Conservation (phyloP, 108 stramenopile genomes). For the Skeletonema menzelii region DNA sequence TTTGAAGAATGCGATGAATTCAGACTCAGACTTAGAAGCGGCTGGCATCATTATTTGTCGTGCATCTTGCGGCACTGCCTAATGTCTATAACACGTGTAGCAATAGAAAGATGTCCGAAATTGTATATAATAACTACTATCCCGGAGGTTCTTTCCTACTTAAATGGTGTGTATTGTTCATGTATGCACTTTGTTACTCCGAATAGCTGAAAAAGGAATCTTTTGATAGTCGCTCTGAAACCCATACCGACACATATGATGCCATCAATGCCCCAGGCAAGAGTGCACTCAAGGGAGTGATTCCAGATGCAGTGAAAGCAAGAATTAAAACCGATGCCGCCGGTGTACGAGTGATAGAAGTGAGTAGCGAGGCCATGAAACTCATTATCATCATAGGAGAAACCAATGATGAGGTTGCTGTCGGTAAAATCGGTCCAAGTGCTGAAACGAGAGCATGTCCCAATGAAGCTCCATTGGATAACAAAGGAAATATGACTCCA, state of each 20-base stretch:
- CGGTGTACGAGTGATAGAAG: constrained; percentile 66
- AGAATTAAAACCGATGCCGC: constrained; percentile 63
- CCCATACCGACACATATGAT: constrained; percentile 55
- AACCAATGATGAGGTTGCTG: constrained; percentile 18
- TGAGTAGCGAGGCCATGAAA: constrained; percentile 64
- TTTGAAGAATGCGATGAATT: too few relatives aligned
- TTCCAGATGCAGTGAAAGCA: constrained; percentile 55
- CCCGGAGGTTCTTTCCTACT: too few relatives aligned
- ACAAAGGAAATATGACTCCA: constrained; percentile 46
- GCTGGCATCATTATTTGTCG: too few relatives aligned
- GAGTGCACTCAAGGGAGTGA: constrained; percentile 52
- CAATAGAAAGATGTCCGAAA: too few relatives aligned
- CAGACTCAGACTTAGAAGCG: too few relatives aligned
- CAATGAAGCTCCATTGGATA: constrained; percentile 40
- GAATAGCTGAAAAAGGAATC: constrained; percentile 59
- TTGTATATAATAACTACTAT: too few relatives aligned
- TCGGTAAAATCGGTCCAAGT: constrained; percentile 13
- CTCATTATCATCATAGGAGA: constrained; percentile 52
- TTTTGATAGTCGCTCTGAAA: constrained; percentile 51
- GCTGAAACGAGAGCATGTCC: constrained; percentile 20
- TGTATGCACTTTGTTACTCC: constrained; percentile 1
- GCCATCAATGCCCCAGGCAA: constrained; percentile 55
- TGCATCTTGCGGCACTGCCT: too few relatives aligned
- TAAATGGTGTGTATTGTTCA: too few relatives aligned
- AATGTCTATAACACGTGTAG: too few relatives aligned